Conservation (phyloP, 129 eudicot species). For the Deinandra increscens region DNA sequence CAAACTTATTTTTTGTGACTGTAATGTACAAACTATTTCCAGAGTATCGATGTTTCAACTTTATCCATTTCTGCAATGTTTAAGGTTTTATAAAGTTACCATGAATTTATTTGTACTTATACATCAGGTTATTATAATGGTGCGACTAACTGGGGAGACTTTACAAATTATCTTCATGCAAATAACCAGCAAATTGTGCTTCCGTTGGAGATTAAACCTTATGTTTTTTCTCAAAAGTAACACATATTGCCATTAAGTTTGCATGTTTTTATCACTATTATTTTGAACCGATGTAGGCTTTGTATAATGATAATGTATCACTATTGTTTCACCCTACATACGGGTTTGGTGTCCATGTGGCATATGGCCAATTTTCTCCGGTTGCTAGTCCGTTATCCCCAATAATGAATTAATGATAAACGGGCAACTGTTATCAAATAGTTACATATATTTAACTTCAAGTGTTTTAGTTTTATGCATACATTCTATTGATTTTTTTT, state of each 20-base stretch:
- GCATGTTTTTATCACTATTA: not conserved
- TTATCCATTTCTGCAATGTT: too few species aligned
- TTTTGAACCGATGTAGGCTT: conserved; percentile 43
- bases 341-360: conserved; percentile 73
- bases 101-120: too few species aligned
- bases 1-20: too few species aligned
- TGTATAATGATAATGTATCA: conserved; percentile 72
- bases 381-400: conserved; percentile 80
- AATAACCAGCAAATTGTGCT: conserved; percentile 73
- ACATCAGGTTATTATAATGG: conserved; percentile 80
- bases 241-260: not conserved
- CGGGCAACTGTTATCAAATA: conserved; percentile 82
- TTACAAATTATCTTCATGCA: conserved; percentile 69
- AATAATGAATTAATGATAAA: conserved; percentile 74
- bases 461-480: too few species aligned
- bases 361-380: conserved; percentile 87
- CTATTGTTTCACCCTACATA: conserved; percentile 68
- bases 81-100: too few species aligned
- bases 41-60: too few species aligned
- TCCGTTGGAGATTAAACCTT: conserved; percentile 56
- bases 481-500: too few species aligned
- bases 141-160: conserved; percentile 77
- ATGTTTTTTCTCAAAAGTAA: conserved; percentile 1
- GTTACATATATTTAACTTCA: too few species aligned
- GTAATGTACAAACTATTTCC: too few species aligned